Evolutionary conservation across 306 rosid genomes (phyloP), one percentile per base, ranked within the genome.

Genomic region (Lablab purpureus): DNA sequence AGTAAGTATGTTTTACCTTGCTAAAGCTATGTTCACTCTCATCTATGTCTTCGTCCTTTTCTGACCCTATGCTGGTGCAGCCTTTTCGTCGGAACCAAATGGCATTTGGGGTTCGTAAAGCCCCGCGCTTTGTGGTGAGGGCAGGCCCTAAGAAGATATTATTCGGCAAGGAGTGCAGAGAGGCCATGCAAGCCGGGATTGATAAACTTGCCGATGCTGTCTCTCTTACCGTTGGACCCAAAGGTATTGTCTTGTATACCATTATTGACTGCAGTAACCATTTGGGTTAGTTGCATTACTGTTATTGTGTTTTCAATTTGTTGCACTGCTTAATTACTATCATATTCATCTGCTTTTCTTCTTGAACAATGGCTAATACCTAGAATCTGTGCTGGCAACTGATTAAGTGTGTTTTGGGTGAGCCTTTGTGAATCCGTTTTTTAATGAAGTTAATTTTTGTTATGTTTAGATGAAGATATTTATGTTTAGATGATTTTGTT

Each of bases 191-290:
- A 79, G 65, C 70, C 25, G 99, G 99, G 23, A 92, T 94, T 73
- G 99, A 94, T 85, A 92, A 94, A 87, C 92, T 92, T 40, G 97
- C 97, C 18, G 97, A 92, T 83, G 99, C 97, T 58, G 99, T 94
- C 32, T 92, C 97, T 76, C 87, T 94, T n/a, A 94, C 99, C 36
- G 70, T 94, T 34, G 99, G 99, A 76, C 99, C 99, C 67, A 92
- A 81, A 92, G 99, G 99, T 94, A 23, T 56, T 62, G 22, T 81
- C 54, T 21, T 37, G 4, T 63, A 13, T 25, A 22, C 10, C 10
- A 1, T 32, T 27, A 14, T 45, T 12, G 11, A n/a, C 41, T 43
- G 2, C 2, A 32, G 13, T 25, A 2, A 36, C 25, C 47, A 28
- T 25, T 65, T 43, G 13, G 10, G n/a, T 30, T 12, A 21, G 14